Evolutionary conservation across 2,329 filamentous ascomycete species (phyloP), one percentile per base, ranked within the genome.

Genomic region (Diaporthe citrichinensis): DNA sequence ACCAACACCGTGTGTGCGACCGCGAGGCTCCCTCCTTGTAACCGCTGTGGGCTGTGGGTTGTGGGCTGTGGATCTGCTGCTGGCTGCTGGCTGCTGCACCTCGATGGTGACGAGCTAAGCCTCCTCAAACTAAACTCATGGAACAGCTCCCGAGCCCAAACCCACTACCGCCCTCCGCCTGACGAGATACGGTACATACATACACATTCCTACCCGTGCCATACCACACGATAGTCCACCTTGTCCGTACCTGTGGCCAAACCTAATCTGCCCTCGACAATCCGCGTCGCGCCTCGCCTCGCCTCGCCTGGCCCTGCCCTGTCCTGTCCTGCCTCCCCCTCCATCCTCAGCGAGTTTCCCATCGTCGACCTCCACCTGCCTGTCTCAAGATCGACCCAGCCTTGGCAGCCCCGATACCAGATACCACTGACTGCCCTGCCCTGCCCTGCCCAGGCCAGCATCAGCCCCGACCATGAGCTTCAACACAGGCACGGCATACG

Each of bases 401-500:
- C 39, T 75, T 57, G 72, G 61, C 61, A 25, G 57, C 51, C 62
- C 51, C 51, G 74, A 74, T 65, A 59, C 71, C 58, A 65, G 74
- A 74, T 65, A 59, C 71, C 58, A 65, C 20, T 59, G 14, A 74
- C 44, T n/a, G 25, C 46, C 28, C 55, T 15, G 53, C 72, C 58
- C 39, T 28, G 62, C 41, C 28, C 69, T 12, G 31, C 51, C 67
- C 36, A 53, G 34, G 49, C 55, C 62, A 44, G 17, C 65, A 39
- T 61, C 49, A 59, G 41, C 49, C 28, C 31, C 68, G 51, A 82
- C 80, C 74, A 91, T 91, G 90, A 90, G 89, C 83, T 92, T 92
- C 85, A 90, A 91, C 80, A 88, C 88, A 78, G 91, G 91, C 81
- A 92, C 91, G 78, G 91, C 92, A 77, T 95, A 95, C 84, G 92